phyloP scores from a whole-genome alignment of 495 filamentous ascomycete genomes.

The Xanthoparmelia taractica region DNA sequence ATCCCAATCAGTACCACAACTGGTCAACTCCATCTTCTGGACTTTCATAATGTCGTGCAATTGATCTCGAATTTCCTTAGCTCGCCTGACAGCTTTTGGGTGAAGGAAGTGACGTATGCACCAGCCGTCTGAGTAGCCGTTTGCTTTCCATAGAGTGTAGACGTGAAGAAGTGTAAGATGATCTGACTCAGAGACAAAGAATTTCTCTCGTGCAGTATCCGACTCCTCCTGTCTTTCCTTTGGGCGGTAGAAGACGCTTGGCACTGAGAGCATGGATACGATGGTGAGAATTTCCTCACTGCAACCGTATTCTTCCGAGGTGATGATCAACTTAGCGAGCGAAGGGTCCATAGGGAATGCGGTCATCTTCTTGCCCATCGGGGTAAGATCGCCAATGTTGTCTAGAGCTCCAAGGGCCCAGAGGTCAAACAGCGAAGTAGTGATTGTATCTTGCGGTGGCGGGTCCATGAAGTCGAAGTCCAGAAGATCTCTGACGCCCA shows the following conservation, averaged over 20 bases:
- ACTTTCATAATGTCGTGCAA: slow-evolving; percentile 89
- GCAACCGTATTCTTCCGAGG: slow-evolving; percentile 75
- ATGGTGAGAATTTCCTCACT: slow-evolving; percentile 98
- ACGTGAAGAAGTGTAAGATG: slow-evolving; percentile 94
- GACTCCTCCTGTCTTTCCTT: slow-evolving; percentile 97
- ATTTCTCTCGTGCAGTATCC: slow-evolving; percentile 94
- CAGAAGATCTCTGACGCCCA: slow-evolving; percentile 88
- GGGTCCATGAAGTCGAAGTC: slow-evolving; percentile 99
- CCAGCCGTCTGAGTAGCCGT: slow-evolving; percentile 86
- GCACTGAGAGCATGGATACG: slow-evolving; percentile 95
- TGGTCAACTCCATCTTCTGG: slow-evolving; percentile 80
- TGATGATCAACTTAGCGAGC: slow-evolving; percentile 90
- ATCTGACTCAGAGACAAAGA: slow-evolving; percentile 96
- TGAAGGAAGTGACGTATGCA: slow-evolving; percentile 89
- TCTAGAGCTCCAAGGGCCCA: slow-evolving; percentile 94
- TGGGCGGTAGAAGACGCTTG: slow-evolving; percentile 93
- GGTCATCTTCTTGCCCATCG: slow-evolving; percentile 85
- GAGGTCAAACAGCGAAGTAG: slow-evolving; percentile 92
- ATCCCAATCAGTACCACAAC: slow-evolving; percentile 96
- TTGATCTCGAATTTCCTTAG: slow-evolving; percentile 90
- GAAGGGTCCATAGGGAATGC: slow-evolving; percentile 96
- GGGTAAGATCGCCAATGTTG: slow-evolving; percentile 87
- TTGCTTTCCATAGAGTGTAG: slow-evolving; percentile 89
- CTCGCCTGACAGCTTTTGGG: slow-evolving; percentile 79
- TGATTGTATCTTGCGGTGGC: slow-evolving; percentile 95